phyloP scores from a whole-genome alignment of 345 rosid genomes.

The Lepidium sativum region DNA sequence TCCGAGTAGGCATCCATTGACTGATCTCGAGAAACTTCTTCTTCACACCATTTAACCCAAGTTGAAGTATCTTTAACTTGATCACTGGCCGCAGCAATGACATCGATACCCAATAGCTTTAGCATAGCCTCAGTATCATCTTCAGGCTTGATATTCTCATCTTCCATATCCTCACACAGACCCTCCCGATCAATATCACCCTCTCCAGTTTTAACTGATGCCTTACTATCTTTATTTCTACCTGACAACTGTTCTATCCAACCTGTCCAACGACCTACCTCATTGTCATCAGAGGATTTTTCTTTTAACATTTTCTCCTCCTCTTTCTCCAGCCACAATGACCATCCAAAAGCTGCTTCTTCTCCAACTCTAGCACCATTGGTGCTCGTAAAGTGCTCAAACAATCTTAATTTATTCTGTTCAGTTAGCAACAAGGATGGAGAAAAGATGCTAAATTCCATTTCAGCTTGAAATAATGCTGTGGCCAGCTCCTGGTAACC shows the following conservation, averaged over 20 bases:
- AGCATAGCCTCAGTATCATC: constrained; percentile 81
- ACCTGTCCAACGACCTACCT: constrained; percentile 95
- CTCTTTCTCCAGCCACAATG: constrained; percentile 86
- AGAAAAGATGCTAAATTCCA: constrained; percentile 78
- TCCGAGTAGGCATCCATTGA: constrained; percentile 88
- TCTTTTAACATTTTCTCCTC: constrained; percentile 65
- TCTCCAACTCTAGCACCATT: constrained; percentile 88
- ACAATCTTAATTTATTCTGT: constrained; percentile 71
- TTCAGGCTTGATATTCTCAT: constrained; percentile 48
- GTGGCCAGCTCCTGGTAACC: constrained; percentile 88
- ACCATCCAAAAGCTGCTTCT: constrained; percentile 93
- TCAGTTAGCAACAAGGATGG: constrained; percentile 69
- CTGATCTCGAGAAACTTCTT: constrained; percentile 68
- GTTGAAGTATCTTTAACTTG: constrained; percentile 72
- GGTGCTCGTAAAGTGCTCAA: constrained; percentile 93
- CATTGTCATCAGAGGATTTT: constrained; percentile 44
- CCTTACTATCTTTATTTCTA: constrained; percentile 27
- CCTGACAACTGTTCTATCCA: constrained; percentile 74
- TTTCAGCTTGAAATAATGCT: constrained; percentile 85
- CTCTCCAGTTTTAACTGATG: constrained; percentile 29
- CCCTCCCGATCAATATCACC: constrained; percentile 29
- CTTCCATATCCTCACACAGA: constrained; percentile 38
- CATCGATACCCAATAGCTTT: constrained; percentile 73
- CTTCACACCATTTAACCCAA: constrained; percentile 86
- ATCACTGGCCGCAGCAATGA: constrained; percentile 44